These are phyloP conservation scores for Lasiosphaeria miniovina DNA, from an alignment of 495 filamentous ascomycete species.

Conservation along the genomic window DNA sequence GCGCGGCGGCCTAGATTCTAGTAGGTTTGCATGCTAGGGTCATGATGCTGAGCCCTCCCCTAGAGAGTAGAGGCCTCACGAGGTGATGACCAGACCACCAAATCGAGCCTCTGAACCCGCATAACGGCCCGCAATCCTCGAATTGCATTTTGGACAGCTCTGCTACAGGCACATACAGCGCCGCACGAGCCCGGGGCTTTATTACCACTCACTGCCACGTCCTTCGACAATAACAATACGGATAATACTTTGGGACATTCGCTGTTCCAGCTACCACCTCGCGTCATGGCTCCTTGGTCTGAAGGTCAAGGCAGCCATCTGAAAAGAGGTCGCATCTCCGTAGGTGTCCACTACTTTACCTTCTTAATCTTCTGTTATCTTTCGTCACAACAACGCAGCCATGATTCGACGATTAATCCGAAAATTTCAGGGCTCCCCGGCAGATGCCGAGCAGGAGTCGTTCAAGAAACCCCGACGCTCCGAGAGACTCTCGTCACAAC, in stretches of 20 bases:
- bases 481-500: slow-evolving; percentile 51
- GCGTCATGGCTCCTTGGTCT: slow-evolving; percentile 50
- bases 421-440: slow-evolving; percentile 42
- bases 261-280: not conserved
- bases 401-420: slow-evolving; percentile 32
- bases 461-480: slow-evolving; percentile 69
- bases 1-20: not conserved
- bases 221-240: too few species aligned
- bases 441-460: slow-evolving; percentile 41
- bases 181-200: too few species aligned
- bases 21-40: slow-evolving; percentile 1
- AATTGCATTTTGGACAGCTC: too few species aligned
- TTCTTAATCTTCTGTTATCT: slow-evolving; percentile 8
- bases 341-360: slow-evolving; percentile 21
- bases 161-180: too few species aligned
- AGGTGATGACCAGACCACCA: too few species aligned
- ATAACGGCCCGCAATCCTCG: too few species aligned
- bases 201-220: too few species aligned
- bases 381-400: slow-evolving; percentile 21
- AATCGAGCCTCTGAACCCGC: too few species aligned
- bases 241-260: too few species aligned
- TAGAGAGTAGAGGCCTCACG: too few species aligned
- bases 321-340: slow-evolving; percentile 49
- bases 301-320: slow-evolving; percentile 56
- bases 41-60: too few species aligned